Conservation (phyloP, 768 basidiomycete species). For the Boletus vermiculosoides region DNA sequence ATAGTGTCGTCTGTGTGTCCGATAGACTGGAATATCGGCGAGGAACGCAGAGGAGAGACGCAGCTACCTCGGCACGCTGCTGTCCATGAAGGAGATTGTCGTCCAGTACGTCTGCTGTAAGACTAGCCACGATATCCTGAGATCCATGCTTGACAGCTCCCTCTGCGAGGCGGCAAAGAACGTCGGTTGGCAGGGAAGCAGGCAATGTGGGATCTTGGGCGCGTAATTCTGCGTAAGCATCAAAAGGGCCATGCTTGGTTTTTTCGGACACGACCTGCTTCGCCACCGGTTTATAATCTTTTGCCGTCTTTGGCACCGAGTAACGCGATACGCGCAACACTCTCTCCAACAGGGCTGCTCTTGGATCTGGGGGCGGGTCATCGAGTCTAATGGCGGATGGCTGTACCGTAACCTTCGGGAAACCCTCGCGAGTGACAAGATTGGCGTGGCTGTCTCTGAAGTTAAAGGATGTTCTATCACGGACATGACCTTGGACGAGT, state of each 20-base stretch:
- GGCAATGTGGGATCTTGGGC: slow-evolving; percentile 23
- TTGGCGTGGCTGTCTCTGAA: slow-evolving; percentile 15
- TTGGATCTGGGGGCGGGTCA: slow-evolving; percentile 6
- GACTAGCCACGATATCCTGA: slow-evolving; percentile 36
- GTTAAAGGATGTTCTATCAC: slow-evolving; percentile 8
- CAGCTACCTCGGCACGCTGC: slow-evolving; percentile 27
- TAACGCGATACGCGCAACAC: slow-evolving; percentile 29
- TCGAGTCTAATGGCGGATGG: background rate
- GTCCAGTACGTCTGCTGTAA: slow-evolving; percentile 41
- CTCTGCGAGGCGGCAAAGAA: slow-evolving; percentile 31
- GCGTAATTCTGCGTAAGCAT: slow-evolving; percentile 29
- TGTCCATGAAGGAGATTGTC: slow-evolving; percentile 17
- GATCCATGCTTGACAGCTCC: slow-evolving; percentile 32
- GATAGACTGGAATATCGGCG: slow-evolving; percentile 16
- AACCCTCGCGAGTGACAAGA: slow-evolving; percentile 13
- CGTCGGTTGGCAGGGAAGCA: slow-evolving; percentile 25
- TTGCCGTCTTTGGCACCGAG: slow-evolving; percentile 23
- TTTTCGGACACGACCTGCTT: slow-evolving; percentile 12
- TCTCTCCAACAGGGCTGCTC: slow-evolving; percentile 24
- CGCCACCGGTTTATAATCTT: slow-evolving; percentile 8
- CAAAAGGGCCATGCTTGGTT: slow-evolving; percentile 25
- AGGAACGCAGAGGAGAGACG: slow-evolving; percentile 26
- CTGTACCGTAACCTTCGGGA: slow-evolving; percentile 7
- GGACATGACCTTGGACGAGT: slow-evolving; percentile 20
- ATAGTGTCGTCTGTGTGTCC: slow-evolving; percentile 24